Conservation (phyloP, 2,329 filamentous ascomycete species). For the Rhinocladiella mackenziei region DNA sequence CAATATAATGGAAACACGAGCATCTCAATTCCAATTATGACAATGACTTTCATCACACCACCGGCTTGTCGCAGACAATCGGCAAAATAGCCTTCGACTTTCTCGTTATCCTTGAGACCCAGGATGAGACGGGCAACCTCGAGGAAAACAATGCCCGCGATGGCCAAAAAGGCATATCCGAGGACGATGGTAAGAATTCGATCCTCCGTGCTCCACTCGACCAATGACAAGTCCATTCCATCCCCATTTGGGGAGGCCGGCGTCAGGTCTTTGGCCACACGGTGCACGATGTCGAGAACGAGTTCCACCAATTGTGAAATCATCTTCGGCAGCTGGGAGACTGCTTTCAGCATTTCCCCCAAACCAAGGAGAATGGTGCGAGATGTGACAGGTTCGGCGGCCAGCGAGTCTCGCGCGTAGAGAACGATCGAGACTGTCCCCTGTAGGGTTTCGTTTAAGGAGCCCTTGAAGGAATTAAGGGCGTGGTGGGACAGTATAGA, state of each 20-base stretch:
- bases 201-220: conserved; percentile 67
- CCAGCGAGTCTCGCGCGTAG: conserved; percentile 34
- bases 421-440: conserved; percentile 13
- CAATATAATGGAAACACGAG: conserved; percentile 95
- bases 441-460: conserved; percentile 16
- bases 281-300: neutral
- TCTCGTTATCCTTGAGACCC: conserved; percentile 50
- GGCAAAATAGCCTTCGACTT: conserved; percentile 69
- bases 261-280: conserved; percentile 10
- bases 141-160: conserved; percentile 74
- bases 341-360: conserved; percentile 2
- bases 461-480: conserved; percentile 40
- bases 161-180: conserved; percentile 74
- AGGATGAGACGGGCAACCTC: conserved; percentile 68
- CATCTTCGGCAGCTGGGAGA: neutral
- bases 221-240: conserved; percentile 52
- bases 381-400: neutral
- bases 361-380: neutral
- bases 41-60: conserved; percentile 93
- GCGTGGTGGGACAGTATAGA: conserved; percentile 72
- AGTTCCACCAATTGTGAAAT: conserved; percentile 1
- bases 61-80: conserved; percentile 88
- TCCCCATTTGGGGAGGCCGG: conserved; percentile 1
- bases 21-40: conserved; percentile 99
- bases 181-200: conserved; percentile 69